Conservation (phyloP, 2,329 filamentous ascomycete species). For the Seiridium cupressi region DNA sequence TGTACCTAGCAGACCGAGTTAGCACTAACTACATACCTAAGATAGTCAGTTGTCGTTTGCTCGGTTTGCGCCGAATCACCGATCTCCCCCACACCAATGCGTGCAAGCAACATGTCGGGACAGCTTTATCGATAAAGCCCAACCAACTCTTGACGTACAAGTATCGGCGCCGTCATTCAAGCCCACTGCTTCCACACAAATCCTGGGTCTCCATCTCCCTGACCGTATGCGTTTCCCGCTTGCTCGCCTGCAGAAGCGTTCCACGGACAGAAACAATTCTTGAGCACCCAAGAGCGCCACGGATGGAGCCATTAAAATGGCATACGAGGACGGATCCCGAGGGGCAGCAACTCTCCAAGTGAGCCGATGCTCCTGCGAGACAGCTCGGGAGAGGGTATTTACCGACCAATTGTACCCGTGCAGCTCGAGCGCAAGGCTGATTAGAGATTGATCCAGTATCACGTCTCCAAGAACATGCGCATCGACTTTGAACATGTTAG, state of each 20-base stretch:
- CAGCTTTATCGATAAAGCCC: slow-evolving; percentile 10
- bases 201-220: too few species aligned
- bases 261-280: background rate
- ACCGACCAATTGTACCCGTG: background rate
- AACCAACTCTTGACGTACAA: background rate
- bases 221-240: too few species aligned
- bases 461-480: background rate
- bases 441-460: background rate
- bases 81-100: background rate
- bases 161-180: background rate
- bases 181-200: background rate
- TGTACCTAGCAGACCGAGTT: too few species aligned
- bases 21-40: too few species aligned
- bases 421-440: background rate
- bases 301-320: slow-evolving; percentile 5
- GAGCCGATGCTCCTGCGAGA: slow-evolving; percentile 11
- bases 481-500: background rate
- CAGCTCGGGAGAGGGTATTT: slow-evolving; percentile 6
- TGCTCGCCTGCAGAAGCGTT: background rate
- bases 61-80: background rate
- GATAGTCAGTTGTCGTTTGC: background rate
- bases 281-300: background rate
- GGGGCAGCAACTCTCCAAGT: slow-evolving; percentile 7
- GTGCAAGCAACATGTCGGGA: background rate
- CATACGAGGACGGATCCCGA: background rate